These are phyloP conservation scores for Aspergillus sp. DNA, from an alignment of 2,329 filamentous ascomycete genomes.

Conservation along the genomic window DNA sequence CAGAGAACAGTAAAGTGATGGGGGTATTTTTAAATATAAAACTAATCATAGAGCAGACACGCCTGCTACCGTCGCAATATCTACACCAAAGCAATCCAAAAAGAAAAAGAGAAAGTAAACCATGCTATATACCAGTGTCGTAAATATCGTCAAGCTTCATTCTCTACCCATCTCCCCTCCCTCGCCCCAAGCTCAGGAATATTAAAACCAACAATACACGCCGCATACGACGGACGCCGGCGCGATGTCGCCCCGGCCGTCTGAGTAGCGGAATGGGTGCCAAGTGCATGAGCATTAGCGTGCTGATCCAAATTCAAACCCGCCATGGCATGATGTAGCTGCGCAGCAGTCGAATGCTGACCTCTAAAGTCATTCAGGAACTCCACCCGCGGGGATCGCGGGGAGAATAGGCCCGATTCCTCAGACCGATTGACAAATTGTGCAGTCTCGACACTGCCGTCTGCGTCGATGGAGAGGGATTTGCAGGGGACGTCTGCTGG, in stretches of 20 bases:
- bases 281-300: background rate
- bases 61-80: background rate
- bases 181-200: conserved; percentile 23
- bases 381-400: conserved; percentile 11
- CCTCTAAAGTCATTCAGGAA: conserved; percentile 17
- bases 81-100: background rate
- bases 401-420: conserved; percentile 1
- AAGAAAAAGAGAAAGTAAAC: too few species aligned
- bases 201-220: conserved; percentile 31
- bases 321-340: conserved; percentile 2
- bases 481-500: conserved; percentile 16
- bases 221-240: conserved; percentile 26
- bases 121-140: background rate
- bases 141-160: background rate
- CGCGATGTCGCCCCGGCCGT: conserved; percentile 3
- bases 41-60: too few species aligned
- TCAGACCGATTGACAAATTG: conserved; percentile 11
- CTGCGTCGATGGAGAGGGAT: conserved; percentile 16
- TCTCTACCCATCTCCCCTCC: conserved; percentile 17
- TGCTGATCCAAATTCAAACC: background rate
- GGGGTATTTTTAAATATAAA: background rate
- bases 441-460: conserved; percentile 20
- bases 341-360: conserved; percentile 14
- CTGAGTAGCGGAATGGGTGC: background rate
- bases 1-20: too few species aligned